Percentiles rank a stretch among this genome's conserved stretches.
phyloP scores from a whole-genome alignment of 805 yeast species.

The Metschnikowia drakensbergensis region DNA sequence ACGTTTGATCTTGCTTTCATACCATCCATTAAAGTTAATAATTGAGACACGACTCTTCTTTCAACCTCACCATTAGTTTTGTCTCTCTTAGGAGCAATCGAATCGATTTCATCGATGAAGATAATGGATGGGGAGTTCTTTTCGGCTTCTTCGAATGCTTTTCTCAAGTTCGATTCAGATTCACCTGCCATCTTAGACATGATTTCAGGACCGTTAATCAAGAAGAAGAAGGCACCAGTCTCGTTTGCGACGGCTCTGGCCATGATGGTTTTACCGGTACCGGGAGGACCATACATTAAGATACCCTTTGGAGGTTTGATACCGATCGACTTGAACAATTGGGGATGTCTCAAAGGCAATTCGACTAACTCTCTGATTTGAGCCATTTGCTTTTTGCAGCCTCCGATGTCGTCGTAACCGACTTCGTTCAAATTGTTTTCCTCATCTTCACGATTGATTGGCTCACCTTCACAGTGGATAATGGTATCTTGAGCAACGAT shows the following conservation, averaged over 20 bases:
- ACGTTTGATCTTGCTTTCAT: slow-evolving; percentile 99
- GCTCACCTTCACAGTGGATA: slow-evolving; percentile 98
- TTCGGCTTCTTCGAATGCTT: slow-evolving; percentile 99
- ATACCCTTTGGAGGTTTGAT: slow-evolving; percentile 99
- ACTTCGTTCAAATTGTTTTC: slow-evolving; percentile 95
- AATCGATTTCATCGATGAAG: slow-evolving; percentile 97
- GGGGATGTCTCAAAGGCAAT: slow-evolving; percentile 97
- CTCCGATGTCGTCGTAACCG: slow-evolving; percentile 98
- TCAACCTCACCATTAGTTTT: slow-evolving; percentile 99
- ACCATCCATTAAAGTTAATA: slow-evolving; percentile 98
- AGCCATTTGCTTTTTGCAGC: slow-evolving; percentile 99
- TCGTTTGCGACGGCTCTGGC: slow-evolving; percentile 99
- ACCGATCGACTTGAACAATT: slow-evolving; percentile 95
- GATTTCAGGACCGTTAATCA: slow-evolving; percentile 98
- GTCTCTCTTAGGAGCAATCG: slow-evolving; percentile 99
- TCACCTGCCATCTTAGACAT: slow-evolving; percentile 99
- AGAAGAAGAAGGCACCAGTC: slow-evolving; percentile 97
- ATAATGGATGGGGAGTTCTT: slow-evolving; percentile 97
- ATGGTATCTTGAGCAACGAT: slow-evolving; percentile 98
- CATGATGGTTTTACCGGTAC: slow-evolving; percentile 99
- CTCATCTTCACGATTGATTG: slow-evolving; percentile 96
- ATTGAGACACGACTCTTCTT: slow-evolving; percentile 97
- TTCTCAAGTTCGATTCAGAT: slow-evolving; percentile 93
- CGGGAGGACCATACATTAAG: slow-evolving; percentile 98
- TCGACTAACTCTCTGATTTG: slow-evolving; percentile 98